Evolutionary conservation across 345 rosid genomes (phyloP).

Genomic region (Mercurialis annua): DNA sequence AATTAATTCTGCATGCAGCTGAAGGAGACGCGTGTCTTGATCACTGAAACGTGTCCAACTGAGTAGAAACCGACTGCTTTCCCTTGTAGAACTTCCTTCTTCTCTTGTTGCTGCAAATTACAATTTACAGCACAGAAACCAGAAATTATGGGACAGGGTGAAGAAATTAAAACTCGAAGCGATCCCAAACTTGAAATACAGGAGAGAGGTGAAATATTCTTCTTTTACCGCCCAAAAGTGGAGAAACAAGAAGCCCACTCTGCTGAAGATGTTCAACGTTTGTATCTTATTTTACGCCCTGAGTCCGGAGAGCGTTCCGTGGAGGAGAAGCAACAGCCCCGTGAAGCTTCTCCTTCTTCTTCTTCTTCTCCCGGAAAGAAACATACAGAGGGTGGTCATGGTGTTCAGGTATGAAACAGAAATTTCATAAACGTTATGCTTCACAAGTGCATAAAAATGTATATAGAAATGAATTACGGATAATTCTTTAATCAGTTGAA

Average conservation of each 20-base stretch:
- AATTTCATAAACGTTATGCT: neutral
- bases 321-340: constrained; percentile 60
- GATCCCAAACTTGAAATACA: constrained; percentile 41
- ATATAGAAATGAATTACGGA: no score
- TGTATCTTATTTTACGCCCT: constrained; percentile 61
- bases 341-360: constrained; percentile 29
- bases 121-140: no score
- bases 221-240: constrained; percentile 78
- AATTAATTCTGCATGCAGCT: no score
- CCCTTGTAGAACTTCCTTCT: no score
- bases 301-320: constrained; percentile 53
- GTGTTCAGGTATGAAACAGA: constrained; percentile 37
- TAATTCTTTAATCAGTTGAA: neutral
- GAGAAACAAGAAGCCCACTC: constrained; percentile 62
- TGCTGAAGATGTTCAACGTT: constrained; percentile 54
- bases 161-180: constrained; percentile 35
- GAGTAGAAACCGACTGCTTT: no score
- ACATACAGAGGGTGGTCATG: constrained; percentile 45
- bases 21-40: no score
- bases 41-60: no score
- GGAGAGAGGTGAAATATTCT: constrained; percentile 77
- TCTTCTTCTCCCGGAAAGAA: constrained; percentile 8
- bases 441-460: no score
- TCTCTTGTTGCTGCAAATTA: no score
- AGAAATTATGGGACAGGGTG: constrained; percentile 48